Conservation (phyloP, 2,329 filamentous ascomycete species). For the Alternaria sp. region DNA sequence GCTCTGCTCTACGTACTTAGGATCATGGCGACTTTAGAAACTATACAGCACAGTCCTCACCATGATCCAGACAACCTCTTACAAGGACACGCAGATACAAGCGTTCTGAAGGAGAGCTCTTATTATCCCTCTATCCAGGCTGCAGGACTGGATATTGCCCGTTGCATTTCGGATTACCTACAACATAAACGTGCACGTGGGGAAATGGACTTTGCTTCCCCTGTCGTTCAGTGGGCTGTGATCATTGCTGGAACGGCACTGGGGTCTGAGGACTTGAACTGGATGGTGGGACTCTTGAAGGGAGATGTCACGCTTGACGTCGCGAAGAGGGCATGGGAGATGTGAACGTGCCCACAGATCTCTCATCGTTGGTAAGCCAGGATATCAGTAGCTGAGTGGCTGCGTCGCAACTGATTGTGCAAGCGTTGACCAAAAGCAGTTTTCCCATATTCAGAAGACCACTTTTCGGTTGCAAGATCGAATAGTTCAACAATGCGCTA, state of each 20-base stretch:
- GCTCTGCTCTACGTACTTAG: constrained; percentile 36
- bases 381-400: not conserved
- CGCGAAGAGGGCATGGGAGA: constrained; percentile 1
- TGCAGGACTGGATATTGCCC: constrained; percentile 30
- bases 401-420: not conserved
- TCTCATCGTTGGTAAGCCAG: not conserved
- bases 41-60: not conserved
- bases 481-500: not conserved
- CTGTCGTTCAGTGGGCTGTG: constrained; percentile 33
- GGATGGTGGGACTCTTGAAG: not conserved
- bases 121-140: constrained; percentile 13
- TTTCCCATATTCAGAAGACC: not conserved
- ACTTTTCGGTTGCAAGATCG: not conserved
- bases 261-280: not conserved
- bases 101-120: not conserved
- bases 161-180: constrained; percentile 31
- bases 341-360: not conserved
- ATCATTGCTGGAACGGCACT: constrained; percentile 30
- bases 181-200: constrained; percentile 12
- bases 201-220: constrained; percentile 16
- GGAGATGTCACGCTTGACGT: not conserved
- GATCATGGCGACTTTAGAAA: constrained; percentile 26
- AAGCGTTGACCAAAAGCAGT: not conserved
- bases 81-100: not conserved
- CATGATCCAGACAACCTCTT: not conserved